Conservation (phyloP, 1,284 basidiomycete genomes). For the Ganoderma meredithae region DNA sequence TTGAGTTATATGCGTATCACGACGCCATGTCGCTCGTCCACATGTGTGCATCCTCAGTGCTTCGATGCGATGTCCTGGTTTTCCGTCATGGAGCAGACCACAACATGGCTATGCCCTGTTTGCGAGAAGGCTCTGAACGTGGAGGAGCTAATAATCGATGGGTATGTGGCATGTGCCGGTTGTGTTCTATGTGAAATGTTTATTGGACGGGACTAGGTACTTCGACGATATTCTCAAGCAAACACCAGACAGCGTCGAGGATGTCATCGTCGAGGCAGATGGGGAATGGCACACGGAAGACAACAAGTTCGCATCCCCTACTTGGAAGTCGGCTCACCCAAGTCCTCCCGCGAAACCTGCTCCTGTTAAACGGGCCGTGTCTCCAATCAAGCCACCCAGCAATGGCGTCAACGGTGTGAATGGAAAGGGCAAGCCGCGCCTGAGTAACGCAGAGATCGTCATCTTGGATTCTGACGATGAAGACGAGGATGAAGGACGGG, state of each 20-base stretch:
- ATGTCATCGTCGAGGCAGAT: constrained; percentile 93
- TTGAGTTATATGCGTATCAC: constrained; percentile 89
- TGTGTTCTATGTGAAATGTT: constrained; percentile 3
- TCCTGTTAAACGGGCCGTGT: constrained; percentile 37
- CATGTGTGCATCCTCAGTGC: constrained; percentile 93
- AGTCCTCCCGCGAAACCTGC: constrained; percentile 42
- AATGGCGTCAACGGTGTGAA: constrained; percentile 32
- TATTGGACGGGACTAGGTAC: constrained; percentile 57
- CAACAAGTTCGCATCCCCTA: constrained; percentile 79
- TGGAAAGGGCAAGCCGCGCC: constrained; percentile 51
- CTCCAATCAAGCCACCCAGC: constrained; percentile 33
- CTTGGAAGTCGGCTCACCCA: constrained; percentile 69
- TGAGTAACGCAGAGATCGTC: constrained; percentile 70
- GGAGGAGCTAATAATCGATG: constrained; percentile 91
- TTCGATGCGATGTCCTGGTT: constrained; percentile 97
- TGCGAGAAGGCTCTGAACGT: constrained; percentile 84
- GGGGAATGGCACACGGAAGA: constrained; percentile 96
- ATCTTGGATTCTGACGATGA: constrained; percentile 80
- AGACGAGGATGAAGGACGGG: constrained; percentile 75
- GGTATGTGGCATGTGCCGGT: constrained; percentile 52
- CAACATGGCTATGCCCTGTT: constrained; percentile 96
- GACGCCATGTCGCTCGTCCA: constrained; percentile 85
- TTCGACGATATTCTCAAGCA: constrained; percentile 83
- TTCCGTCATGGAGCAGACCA: constrained; percentile 95
- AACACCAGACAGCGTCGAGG: constrained; percentile 84